A percentile compares a stretch with the other conserved stretches of the same genome.
phyloP scores from a whole-genome alignment of 208 protist genomes.

The Acanthamoeba sp. region DNA sequence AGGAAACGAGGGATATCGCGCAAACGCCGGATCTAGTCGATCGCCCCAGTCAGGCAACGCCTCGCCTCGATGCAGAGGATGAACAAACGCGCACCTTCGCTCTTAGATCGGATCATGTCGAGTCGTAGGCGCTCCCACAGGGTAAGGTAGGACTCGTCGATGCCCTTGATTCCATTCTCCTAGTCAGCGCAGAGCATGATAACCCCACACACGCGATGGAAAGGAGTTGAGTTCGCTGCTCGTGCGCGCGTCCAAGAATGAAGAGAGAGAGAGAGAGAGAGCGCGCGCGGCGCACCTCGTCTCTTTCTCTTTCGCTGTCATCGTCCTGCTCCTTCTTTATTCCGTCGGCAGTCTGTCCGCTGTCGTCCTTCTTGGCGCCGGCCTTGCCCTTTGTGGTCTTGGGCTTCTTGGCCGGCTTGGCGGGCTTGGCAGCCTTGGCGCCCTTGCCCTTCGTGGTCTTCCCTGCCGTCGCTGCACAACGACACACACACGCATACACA shows the following conservation, averaged over 20 bases:
- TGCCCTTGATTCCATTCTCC: slow-evolving; percentile 24
- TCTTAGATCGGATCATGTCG: slow-evolving; percentile 28
- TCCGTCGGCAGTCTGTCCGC: background rate
- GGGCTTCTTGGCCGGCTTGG: slow-evolving; percentile 46
- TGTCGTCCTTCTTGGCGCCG: slow-evolving; percentile 58
- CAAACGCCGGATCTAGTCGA: slow-evolving; percentile 59
- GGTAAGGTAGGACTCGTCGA: slow-evolving; percentile 23
- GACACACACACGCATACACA: background rate
- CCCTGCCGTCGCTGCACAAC: background rate
- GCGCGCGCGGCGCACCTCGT: background rate
- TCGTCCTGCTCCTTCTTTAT: slow-evolving; percentile 41
- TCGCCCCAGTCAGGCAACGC: too few species aligned
- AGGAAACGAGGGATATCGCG: slow-evolving; percentile 8
- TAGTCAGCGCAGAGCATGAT: background rate
- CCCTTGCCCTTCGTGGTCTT: slow-evolving; percentile 14
- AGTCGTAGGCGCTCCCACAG: slow-evolving; percentile 46
- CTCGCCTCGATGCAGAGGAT: too few species aligned
- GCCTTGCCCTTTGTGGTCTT: slow-evolving; percentile 22
- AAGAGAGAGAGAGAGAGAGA: background rate
- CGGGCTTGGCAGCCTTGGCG: slow-evolving; percentile 16
- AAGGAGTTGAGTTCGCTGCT: background rate
- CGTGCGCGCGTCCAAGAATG: background rate
- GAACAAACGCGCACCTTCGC: slow-evolving; percentile 20
- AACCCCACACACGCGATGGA: too few species aligned
- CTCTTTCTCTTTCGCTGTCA: background rate